Base-by-base conservation (phyloP, 192 early-diverging fungal species). In the Gryganskiella cystojenkinii region DNA sequence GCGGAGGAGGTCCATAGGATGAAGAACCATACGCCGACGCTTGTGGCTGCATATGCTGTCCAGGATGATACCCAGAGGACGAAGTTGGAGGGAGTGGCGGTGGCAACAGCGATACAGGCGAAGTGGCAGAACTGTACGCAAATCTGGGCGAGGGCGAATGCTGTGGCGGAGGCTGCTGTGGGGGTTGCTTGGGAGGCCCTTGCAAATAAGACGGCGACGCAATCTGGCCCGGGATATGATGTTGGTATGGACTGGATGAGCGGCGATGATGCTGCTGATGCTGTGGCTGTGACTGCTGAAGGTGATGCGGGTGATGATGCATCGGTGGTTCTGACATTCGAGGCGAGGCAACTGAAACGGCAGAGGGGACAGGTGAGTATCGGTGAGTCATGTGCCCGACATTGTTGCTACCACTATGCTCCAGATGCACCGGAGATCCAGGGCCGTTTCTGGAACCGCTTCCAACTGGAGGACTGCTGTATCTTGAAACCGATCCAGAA, bases 171-270 rank as follows among this genome's bases (percentile, higher is more conserved):
- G 8, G 47, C 54, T 3, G 64, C 34, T 4, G 61, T 3, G 40
- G 60, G 59, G 51, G 56, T 44, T 20, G 28, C 51, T 50, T 54
- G 53, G 6, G 58, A 46, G 1, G 65, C 30, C 42, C 37, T 40
- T 75, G 72, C 5, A 69, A 49, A 34, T 78, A 78, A 17, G 74
- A 64, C 7, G 74, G 74, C 17, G 74, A 37, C 15, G 64, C 28
- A 53, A 78, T 49, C 11, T 69, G 74, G 2, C 61, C 61, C 4
- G 74, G 67, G 2, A 78, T 47, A 59, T 78, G 74, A 25, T 78
- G 71, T 20, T 78, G 74, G 56, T 58, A 69, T 2, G 74, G 74
- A 40, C 66, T 76, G 49, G 72, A 76, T 0, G 72, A 76, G 4
- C 72, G 30, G 2, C 72, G 45, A 42, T 67, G 5, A 27, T 76